Base-by-base conservation (phyloP, 495 filamentous ascomycete species). In the Penicillium ochrochloron region DNA sequence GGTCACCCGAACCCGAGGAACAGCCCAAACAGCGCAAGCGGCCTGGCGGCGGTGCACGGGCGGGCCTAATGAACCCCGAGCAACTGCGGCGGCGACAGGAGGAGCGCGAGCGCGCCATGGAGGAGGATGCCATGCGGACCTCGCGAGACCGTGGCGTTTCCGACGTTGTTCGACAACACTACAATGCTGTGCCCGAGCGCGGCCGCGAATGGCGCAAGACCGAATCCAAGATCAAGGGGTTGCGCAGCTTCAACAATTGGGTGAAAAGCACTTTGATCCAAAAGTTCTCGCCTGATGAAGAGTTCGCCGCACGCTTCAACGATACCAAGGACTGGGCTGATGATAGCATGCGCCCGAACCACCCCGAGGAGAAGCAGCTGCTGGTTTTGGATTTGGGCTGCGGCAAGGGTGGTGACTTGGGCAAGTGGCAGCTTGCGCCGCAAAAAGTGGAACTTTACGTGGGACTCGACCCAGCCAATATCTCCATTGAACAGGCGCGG, bases 241-340 rank as follows among this genome's bases (percentile, higher is more conserved):
- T 99, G 57, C 88, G 95, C 21, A 91, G 88, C 67, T 97, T 96
- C 81, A 99, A 99, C 78, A 99, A 99, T 73, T 99, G 95, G 95
- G 85, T 98, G 75, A 99, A 99, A 82, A 96, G 92, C 75, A 92
- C 90, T 15, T 84, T 97, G 61, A 97, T 99, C 66, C 93, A 97
- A 73, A 98, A 97, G 72, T 98, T 97, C 76, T 92, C 92, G 3
- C 93, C 92, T 0, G 88, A 89, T 56, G 93, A 97, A 74, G 86
- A 90, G 48, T 88, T 83, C 64, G 71, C 82, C 33, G 75, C 85
- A 27, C 70, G 67, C 31, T 68, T 70, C 46, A 66, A 70, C 39
- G 76, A 75, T 58, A 73, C 69, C 27, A 80, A 78, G 63, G 77
- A 82, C 12, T 84, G 77, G 72, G 79, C 76, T 8, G 86, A 91